phyloP scores from a whole-genome alignment of 495 filamentous ascomycete genomes.

The Peziza echinospora region DNA sequence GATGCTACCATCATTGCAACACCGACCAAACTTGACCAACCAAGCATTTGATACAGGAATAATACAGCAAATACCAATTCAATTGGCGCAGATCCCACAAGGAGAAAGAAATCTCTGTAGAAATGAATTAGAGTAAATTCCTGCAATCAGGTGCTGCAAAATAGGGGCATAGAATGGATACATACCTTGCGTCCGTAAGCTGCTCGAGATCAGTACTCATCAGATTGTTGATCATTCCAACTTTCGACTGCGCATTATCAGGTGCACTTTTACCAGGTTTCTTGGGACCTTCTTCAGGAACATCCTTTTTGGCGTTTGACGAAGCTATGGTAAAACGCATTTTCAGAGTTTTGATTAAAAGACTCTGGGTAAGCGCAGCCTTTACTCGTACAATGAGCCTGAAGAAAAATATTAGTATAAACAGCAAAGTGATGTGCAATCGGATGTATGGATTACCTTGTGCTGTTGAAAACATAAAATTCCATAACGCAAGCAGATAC shows the following conservation, averaged over 20 bases:
- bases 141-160: neutral
- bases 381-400: constrained; percentile 15
- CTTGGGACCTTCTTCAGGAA: neutral
- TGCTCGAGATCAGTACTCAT: constrained; percentile 15
- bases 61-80: constrained; percentile 14
- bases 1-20: constrained; percentile 11
- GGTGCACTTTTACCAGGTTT: neutral
- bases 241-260: constrained; percentile 10
- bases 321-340: constrained; percentile 14
- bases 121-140: neutral
- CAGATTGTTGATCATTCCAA: constrained; percentile 17
- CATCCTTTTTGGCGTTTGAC: constrained; percentile 2
- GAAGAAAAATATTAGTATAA: neutral
- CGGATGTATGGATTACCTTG: constrained; percentile 4
- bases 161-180: neutral
- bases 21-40: constrained; percentile 17
- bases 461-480: constrained; percentile 13
- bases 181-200: constrained; percentile 11
- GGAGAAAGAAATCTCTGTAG: constrained; percentile 12
- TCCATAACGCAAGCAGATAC: constrained; percentile 7
- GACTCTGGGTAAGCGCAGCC: constrained; percentile 14
- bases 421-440: neutral
- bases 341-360: constrained; percentile 17
- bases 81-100: constrained; percentile 15
- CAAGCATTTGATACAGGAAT: constrained; percentile 17